Evolutionary conservation across 2,329 filamentous ascomycete species (phyloP).

Genomic region (Calonectria hawksworthii): DNA sequence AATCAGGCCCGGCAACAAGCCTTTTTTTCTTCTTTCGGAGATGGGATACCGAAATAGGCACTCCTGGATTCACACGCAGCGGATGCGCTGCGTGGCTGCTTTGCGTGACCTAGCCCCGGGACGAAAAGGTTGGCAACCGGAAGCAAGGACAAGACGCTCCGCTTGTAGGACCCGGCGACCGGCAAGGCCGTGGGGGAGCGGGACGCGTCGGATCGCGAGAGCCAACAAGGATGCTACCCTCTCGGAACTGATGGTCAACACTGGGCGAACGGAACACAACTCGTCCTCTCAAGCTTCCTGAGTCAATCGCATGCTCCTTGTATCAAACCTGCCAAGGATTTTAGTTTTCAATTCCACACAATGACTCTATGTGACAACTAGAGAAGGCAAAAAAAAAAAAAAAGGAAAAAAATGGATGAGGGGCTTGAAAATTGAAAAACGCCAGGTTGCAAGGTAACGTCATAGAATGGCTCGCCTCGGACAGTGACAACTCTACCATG

Average conservation of each 20-base stretch:
- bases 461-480: conserved; percentile 88
- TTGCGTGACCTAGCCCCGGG: conserved; percentile 88
- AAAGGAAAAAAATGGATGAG: too few relatives aligned
- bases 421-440: conserved; percentile 86
- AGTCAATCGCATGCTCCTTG: conserved; percentile 97
- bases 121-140: conserved; percentile 89
- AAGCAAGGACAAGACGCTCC: conserved; percentile 92
- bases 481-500: conserved; percentile 96
- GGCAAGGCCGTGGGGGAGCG: conserved; percentile 80
- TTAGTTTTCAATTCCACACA: conserved; percentile 86
- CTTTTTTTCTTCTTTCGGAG: conserved; percentile 90
- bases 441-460: conserved; percentile 82
- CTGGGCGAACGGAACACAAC: conserved; percentile 84
- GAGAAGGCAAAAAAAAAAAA: conserved; percentile 81
- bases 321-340: conserved; percentile 90
- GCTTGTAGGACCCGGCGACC: conserved; percentile 88
- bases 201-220: conserved; percentile 85
- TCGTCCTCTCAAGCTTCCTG: conserved; percentile 90
- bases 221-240: conserved; percentile 92
- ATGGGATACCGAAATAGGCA: conserved; percentile 96
- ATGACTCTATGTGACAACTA: conserved; percentile 76
- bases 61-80: conserved; percentile 86
- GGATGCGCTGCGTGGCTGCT: conserved; percentile 92
- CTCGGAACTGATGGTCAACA: conserved; percentile 87
- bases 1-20: conserved; percentile 91